phyloP scores from a whole-genome alignment of 106 monocot genomes.

The Dioscorea zingiberensis region DNA sequence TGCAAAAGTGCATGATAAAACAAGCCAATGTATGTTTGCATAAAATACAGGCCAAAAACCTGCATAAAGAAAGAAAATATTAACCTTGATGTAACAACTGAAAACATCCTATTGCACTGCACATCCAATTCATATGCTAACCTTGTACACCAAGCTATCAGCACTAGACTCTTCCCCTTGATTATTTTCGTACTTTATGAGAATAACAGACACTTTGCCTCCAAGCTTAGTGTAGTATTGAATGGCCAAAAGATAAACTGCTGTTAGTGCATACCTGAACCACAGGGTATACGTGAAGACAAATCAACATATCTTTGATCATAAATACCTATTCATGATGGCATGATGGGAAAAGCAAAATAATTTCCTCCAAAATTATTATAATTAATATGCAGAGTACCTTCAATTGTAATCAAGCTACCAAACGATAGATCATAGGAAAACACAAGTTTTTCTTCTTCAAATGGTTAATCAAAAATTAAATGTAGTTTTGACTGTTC shows the following conservation, averaged over 20 bases:
- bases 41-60: conserved; percentile 96
- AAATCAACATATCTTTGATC: background rate
- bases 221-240: conserved; percentile 90
- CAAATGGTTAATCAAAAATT: too few species aligned
- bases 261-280: conserved; percentile 67
- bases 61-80: conserved; percentile 18
- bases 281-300: background rate
- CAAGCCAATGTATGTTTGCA: conserved; percentile 93
- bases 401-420: too few species aligned
- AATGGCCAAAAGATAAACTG: conserved; percentile 67
- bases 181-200: conserved; percentile 77
- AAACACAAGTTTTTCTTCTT: too few species aligned
- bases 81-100: background rate
- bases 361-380: background rate
- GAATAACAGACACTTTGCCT: conserved; percentile 70
- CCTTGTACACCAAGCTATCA: conserved; percentile 94
- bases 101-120: too few species aligned
- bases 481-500: too few species aligned
- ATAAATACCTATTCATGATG: background rate
- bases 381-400: too few species aligned
- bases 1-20: conserved; percentile 80
- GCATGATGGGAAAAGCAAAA: background rate
- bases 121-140: conserved; percentile 5
- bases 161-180: conserved; percentile 80
- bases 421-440: too few species aligned